A percentile compares a stretch with the other conserved stretches of the same genome.
These are phyloP conservation scores for Populus pruinosa DNA, from an alignment of 345 rosid species.

Conservation along the genomic window DNA sequence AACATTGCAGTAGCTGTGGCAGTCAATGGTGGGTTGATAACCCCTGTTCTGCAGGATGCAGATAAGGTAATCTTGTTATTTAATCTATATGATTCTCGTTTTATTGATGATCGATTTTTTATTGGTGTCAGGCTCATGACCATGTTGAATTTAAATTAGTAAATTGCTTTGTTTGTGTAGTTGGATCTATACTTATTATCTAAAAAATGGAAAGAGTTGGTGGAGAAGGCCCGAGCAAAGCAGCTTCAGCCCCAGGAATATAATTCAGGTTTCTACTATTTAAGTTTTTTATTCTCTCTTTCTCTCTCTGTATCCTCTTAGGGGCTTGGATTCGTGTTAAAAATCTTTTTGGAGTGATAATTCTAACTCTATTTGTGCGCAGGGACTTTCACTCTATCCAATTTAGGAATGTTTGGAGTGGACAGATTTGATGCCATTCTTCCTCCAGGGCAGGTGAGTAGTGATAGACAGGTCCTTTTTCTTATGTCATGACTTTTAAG, in stretches of 20 bases:
- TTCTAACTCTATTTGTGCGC: constrained; percentile 16
- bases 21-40: constrained; percentile 84
- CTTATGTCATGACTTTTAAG: constrained; percentile 2
- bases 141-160: constrained; percentile 5
- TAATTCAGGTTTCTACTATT: constrained; percentile 61
- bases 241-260: constrained; percentile 93
- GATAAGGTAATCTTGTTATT: constrained; percentile 60
- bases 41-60: constrained; percentile 94
- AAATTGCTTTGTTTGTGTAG: constrained; percentile 37
- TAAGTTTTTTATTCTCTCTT: background rate
- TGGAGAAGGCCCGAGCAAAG: constrained; percentile 80
- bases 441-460: constrained; percentile 85
- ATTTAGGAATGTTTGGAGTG: constrained; percentile 94
- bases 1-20: constrained; percentile 97
- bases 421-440: constrained; percentile 98
- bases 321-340: background rate
- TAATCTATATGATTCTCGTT: background rate
- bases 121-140: background rate
- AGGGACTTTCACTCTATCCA: constrained; percentile 95
- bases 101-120: background rate
- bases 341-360: background rate
- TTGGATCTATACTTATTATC: constrained; percentile 85
- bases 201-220: constrained; percentile 94
- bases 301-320: background rate
- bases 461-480: background rate